Percentiles rank a stretch among this genome's conserved stretches.
These are phyloP conservation scores for Kalmusia sp. DNA, from an alignment of 2,329 filamentous ascomycete genomes.

Conservation along the genomic window DNA sequence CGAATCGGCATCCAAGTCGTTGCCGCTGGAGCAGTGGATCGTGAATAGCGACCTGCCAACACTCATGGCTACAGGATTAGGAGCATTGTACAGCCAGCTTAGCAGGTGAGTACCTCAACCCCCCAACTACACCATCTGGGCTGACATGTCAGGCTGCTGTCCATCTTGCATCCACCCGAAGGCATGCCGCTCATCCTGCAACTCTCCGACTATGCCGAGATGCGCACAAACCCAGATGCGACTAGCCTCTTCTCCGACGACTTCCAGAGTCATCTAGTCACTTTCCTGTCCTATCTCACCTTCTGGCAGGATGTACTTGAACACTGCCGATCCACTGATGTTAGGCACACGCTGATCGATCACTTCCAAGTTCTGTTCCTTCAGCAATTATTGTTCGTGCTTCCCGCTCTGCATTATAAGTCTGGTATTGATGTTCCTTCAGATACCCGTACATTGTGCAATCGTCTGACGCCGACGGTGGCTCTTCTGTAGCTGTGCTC, in stretches of 20 bases:
- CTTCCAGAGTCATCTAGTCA: constrained; percentile 86
- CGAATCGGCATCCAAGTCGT: constrained; percentile 85
- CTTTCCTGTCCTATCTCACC: constrained; percentile 90
- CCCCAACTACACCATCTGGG: background rate
- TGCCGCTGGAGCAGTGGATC: constrained; percentile 89
- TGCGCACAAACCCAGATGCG: constrained; percentile 68
- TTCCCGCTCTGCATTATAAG: background rate
- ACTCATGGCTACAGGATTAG: constrained; percentile 93
- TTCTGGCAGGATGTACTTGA: constrained; percentile 99
- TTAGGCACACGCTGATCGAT: constrained; percentile 90
- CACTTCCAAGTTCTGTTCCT: constrained; percentile 98
- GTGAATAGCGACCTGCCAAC: constrained; percentile 96
- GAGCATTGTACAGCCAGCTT: constrained; percentile 75
- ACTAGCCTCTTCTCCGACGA: constrained; percentile 76
- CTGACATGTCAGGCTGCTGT: constrained; percentile 68
- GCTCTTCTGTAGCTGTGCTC: constrained; percentile 93
- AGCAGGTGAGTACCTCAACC: constrained; percentile 57
- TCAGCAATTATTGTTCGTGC: constrained; percentile 82
- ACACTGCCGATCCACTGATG: constrained; percentile 89
- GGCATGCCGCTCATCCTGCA: constrained; percentile 83
- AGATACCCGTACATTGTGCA: constrained; percentile 95
- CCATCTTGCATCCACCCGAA: constrained; percentile 77
- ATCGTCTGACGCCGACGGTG: constrained; percentile 95
- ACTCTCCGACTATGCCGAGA: constrained; percentile 86
- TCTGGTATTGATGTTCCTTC: constrained; percentile 20